These are phyloP conservation scores for Melastoma candidum DNA, from an alignment of 441 rosid species.

Conservation along the genomic window DNA sequence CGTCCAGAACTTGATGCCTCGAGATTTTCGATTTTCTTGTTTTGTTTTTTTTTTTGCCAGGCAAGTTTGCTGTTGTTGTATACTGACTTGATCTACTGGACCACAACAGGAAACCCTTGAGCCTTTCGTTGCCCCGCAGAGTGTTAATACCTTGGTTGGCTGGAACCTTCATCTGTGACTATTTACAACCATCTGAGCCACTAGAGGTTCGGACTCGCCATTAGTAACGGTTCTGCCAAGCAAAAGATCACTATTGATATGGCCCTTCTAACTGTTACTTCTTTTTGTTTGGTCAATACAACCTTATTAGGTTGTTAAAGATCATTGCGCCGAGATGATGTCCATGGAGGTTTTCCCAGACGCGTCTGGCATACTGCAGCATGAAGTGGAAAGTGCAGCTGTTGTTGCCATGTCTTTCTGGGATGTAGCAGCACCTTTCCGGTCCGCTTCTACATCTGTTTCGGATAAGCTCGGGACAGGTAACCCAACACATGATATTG, in stretches of 20 bases:
- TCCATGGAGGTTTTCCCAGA: conserved; percentile 57
- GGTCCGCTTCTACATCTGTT: conserved; percentile 13
- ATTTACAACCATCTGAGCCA: conserved; percentile 65
- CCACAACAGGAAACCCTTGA: conserved; percentile 44
- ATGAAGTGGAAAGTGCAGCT: conserved; percentile 46
- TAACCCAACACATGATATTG: no score
- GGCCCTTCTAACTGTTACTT: not conserved
- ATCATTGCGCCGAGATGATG: conserved; percentile 75
- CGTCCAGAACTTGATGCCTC: not conserved
- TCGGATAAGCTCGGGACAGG: no score
- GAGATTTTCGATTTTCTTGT: no score
- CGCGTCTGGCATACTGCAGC: conserved; percentile 39
- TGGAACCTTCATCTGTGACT: conserved; percentile 57
- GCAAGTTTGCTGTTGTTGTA: no score
- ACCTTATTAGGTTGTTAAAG: conserved; percentile 52
- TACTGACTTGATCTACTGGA: not conserved
- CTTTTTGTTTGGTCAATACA: not conserved
- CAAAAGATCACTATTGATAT: not conserved
- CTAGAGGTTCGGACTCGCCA: conserved; percentile 41
- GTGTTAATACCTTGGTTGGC: conserved; percentile 81
- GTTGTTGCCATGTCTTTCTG: conserved; percentile 47
- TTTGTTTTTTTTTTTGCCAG: no score
- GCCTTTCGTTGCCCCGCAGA: conserved; percentile 65
- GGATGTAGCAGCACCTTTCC: conserved; percentile 36
- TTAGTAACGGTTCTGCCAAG: conserved; percentile 4